Conservation (phyloP, 2,329 filamentous ascomycete genomes). For the Cladosporium oxysporum region DNA sequence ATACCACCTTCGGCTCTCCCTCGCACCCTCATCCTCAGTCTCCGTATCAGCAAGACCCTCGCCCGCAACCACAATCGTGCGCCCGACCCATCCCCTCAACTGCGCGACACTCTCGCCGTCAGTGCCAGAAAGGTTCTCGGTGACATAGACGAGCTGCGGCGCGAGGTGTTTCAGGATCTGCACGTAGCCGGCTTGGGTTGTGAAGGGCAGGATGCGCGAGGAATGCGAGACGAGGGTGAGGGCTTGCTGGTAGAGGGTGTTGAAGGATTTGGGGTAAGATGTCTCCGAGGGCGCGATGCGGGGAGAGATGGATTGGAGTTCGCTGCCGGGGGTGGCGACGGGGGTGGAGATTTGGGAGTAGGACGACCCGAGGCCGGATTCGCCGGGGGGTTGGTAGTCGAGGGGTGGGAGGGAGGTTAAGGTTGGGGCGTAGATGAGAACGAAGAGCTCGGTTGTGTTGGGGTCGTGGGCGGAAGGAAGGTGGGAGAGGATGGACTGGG, state of each 20-base stretch:
- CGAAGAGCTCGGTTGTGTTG: conserved; percentile 73
- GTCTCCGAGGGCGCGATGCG: conserved; percentile 41
- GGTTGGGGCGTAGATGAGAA: conserved; percentile 84
- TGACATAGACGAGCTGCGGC: conserved; percentile 84
- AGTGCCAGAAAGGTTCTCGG: conserved; percentile 66
- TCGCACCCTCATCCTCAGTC: conserved; percentile 54
- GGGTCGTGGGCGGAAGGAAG: conserved; percentile 77
- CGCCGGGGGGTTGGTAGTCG: conserved; percentile 48
- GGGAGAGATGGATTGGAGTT: conserved; percentile 49
- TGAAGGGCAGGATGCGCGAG: conserved; percentile 85
- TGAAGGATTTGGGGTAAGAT: conserved; percentile 61
- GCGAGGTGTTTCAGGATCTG: conserved; percentile 84
- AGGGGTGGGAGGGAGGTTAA: conserved; percentile 57
- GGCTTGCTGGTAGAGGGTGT: conserved; percentile 78
- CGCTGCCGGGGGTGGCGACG: conserved; percentile 66
- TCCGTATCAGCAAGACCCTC: conserved; percentile 81
- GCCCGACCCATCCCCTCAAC: conserved; percentile 62
- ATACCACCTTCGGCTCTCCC: conserved; percentile 67
- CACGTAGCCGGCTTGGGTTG: conserved; percentile 75
- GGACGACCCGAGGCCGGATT: conserved; percentile 71
- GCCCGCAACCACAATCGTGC: conserved; percentile 63
- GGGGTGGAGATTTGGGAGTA: conserved; percentile 80
- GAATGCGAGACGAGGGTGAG: conserved; percentile 78
- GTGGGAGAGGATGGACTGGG: conserved; percentile 73
- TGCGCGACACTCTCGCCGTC: conserved; percentile 74